Evolutionary conservation across 1,284 basidiomycete genomes (phyloP).

Genomic region (Malassezia globosa): DNA sequence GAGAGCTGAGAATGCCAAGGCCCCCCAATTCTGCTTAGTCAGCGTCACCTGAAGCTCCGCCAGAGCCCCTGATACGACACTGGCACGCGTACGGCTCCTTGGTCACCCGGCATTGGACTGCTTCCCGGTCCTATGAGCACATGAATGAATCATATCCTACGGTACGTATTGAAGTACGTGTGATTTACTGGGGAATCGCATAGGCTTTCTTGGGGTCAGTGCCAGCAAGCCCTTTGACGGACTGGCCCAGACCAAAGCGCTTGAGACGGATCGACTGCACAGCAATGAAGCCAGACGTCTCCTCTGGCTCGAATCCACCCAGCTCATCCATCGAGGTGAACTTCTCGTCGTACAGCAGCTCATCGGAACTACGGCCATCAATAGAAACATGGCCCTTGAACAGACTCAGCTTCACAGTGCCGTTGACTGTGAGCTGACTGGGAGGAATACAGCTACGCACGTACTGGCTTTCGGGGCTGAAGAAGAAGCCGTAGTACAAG

Average conservation of each 20-base stretch:
- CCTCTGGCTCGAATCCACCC: conserved; percentile 68
- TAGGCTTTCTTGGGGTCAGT: conserved; percentile 34
- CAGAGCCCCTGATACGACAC: too few relatives aligned
- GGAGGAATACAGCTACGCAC: conserved; percentile 58
- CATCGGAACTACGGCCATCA: conserved; percentile 79
- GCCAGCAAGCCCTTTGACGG: conserved; percentile 34
- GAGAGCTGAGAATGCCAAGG: too few relatives aligned
- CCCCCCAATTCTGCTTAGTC: too few relatives aligned
- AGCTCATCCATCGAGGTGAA: conserved; percentile 99
- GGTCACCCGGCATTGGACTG: too few relatives aligned
- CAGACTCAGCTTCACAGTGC: conserved; percentile 73
- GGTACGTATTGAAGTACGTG: neutral
- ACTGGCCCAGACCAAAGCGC: conserved; percentile 36
- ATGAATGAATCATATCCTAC: too few relatives aligned
- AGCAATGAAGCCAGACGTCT: conserved; percentile 43
- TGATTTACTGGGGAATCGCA: conserved; percentile 24
- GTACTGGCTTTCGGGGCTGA: conserved; percentile 95
- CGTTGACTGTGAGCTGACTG: conserved; percentile 95
- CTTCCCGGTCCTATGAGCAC: too few relatives aligned
- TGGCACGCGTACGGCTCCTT: too few relatives aligned
- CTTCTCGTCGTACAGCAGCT: conserved; percentile 83
- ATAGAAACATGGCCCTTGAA: conserved; percentile 95
- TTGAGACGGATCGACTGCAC: conserved; percentile 43
- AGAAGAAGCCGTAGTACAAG: conserved; percentile 87
- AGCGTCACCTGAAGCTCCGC: too few relatives aligned